Evolutionary conservation across 805 yeast species (phyloP).

Genomic region (Candida nanaspora): DNA sequence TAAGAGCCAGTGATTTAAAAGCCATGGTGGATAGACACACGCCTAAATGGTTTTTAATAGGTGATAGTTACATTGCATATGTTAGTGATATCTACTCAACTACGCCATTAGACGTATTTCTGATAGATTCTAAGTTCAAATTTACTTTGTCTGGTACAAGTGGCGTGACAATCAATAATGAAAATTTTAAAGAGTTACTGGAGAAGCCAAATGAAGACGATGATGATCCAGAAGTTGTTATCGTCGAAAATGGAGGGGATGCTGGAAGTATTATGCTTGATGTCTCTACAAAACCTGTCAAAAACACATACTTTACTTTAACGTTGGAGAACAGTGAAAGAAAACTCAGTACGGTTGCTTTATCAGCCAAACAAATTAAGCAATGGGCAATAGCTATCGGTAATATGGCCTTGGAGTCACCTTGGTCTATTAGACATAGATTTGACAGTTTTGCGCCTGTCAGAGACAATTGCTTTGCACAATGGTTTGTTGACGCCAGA

Average conservation of each 20-base stretch:
- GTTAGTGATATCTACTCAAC: slow-evolving; percentile 84
- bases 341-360: slow-evolving; percentile 64
- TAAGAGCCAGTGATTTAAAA: slow-evolving; percentile 66
- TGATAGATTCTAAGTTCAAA: slow-evolving; percentile 74
- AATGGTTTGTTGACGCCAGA: slow-evolving; percentile 90
- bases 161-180: slow-evolving; percentile 18
- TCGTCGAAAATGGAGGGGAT: slow-evolving; percentile 28
- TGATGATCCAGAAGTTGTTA: slow-evolving; percentile 27
- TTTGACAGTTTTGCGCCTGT: slow-evolving; percentile 93
- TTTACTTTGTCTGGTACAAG: slow-evolving; percentile 30
- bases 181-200: slow-evolving; percentile 11
- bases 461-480: slow-evolving; percentile 77
- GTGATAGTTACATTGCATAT: slow-evolving; percentile 78
- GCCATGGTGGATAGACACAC: slow-evolving; percentile 90
- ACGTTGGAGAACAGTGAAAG: slow-evolving; percentile 74
- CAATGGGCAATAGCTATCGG: slow-evolving; percentile 73
- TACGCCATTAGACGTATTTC: slow-evolving; percentile 82
- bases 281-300: slow-evolving; percentile 15
- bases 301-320: slow-evolving; percentile 39
- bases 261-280: slow-evolving; percentile 35
- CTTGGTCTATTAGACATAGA: slow-evolving; percentile 70
- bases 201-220: slow-evolving; percentile 11
- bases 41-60: slow-evolving; percentile 83
- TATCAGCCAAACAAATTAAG: slow-evolving; percentile 54
- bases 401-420: slow-evolving; percentile 57